Evolutionary conservation across 2,329 filamentous ascomycete species (phyloP).

Genomic region (Aspergillus ruber): DNA sequence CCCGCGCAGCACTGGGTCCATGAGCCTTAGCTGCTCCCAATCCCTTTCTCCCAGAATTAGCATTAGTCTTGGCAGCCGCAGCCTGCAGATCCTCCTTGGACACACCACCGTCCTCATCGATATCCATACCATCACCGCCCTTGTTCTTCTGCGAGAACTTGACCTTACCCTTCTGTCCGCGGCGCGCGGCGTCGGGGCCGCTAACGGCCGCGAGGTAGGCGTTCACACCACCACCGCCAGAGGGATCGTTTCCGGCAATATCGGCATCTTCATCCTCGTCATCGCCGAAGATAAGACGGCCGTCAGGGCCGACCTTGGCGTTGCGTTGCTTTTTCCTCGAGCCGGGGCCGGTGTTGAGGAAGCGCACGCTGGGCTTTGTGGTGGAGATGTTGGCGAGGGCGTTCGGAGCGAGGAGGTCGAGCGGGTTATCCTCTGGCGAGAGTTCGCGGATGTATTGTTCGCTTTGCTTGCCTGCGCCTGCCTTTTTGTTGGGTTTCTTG

Average conservation of each 20-base stretch:
- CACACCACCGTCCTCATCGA: conserved; percentile 20
- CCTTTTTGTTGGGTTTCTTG: conserved; percentile 18
- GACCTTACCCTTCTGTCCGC: conserved; percentile 54
- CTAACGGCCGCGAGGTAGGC: conserved; percentile 57
- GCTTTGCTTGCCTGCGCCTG: conserved; percentile 43
- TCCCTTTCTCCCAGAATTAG: conserved; percentile 14
- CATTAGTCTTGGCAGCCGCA: conserved; percentile 1
- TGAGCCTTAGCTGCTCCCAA: conserved; percentile 24
- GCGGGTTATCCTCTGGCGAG: conserved; percentile 75
- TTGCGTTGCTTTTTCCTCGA: conserved; percentile 35
- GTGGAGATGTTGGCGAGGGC: conserved; percentile 90
- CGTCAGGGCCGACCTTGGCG: conserved; percentile 39
- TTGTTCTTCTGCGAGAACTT: conserved; percentile 48
- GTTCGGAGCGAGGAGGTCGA: conserved; percentile 84
- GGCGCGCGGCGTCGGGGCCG: conserved; percentile 52
- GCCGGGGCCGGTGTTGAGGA: conserved; percentile 34
- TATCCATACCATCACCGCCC: conserved; percentile 39
- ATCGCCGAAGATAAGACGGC: conserved; percentile 39
- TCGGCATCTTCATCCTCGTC: conserved; percentile 30
- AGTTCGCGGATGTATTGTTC: conserved; percentile 80
- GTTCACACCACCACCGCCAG: conserved; percentile 43
- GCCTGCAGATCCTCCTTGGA: conserved; percentile 5
- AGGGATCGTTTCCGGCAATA: conserved; percentile 36
- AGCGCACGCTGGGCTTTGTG: conserved; percentile 62
- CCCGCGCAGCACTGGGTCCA: conserved; percentile 15